Evolutionary conservation across 169 alveolate genomes (phyloP), one percentile per base, ranked within the genome.

Genomic region (Condylostoma magnum): DNA sequence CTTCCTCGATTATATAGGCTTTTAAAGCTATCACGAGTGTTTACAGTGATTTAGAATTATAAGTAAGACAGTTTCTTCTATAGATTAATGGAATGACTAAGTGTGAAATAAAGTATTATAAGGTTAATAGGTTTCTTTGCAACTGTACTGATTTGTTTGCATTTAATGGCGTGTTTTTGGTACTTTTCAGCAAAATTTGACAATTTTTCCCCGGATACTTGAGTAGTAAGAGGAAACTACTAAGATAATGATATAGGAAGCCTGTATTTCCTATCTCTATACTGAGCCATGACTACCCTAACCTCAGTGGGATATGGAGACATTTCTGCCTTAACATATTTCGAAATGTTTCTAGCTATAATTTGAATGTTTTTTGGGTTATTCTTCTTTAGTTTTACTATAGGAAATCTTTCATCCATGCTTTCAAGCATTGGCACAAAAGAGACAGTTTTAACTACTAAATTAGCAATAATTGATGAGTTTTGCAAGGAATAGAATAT

Each of bases 1-100:
- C 69, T 82, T 4, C 90, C 89, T n/a, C 76, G 89, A 47, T 71
- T 82, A 0, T 89, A 80, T 52, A 72, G 85, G 25, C 69, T 89
- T 10, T 31, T 84, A 15, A 82, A 68, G 68, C 48, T 89, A 12
- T 73, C 87, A 2, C 74, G 82, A 46, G n/a, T 67, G 18, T 85
- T 3, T 18, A 72, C 3, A 41, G 52, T 78, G 20, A 37, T 71
- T 37, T 63, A 60, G 6, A 33, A 28, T 43, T 28, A 54, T 27
- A 31, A 18, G 22, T 47, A 67, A 6, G 50, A 50, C 28, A 76
- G 54, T 22, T 47, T 46, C 15, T 33, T 34, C 34, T 36, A 41
- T 18, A 44, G 20, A 0, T 3, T 63, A 6, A 54, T 43, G 33
- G 76, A 67, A 20, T 38, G 20, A 27, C 31, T 63, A 0, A 5